A percentile compares a stretch with the other conserved stretches of the same genome.
phyloP scores from a whole-genome alignment of 305 asterid species.

The Stenogyne calaminthoides region DNA sequence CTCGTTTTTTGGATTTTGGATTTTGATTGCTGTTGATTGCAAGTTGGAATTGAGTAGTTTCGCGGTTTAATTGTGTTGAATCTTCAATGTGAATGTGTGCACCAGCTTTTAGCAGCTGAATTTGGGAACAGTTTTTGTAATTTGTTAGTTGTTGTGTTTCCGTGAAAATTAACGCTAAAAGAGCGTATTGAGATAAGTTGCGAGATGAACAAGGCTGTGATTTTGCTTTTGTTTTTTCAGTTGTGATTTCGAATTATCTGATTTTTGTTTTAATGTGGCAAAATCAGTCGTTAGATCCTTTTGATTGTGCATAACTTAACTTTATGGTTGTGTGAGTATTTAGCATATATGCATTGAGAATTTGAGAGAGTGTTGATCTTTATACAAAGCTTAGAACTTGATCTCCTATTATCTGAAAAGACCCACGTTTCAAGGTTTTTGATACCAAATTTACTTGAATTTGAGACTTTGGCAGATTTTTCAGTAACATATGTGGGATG shows the following conservation, averaged over 20 bases:
- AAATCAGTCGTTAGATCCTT: slow-evolving; percentile 28
- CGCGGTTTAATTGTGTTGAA: neutral
- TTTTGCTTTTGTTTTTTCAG: slow-evolving; percentile 2
- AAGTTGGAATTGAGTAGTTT: slow-evolving; percentile 22
- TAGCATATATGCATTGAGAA: neutral
- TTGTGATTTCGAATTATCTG: slow-evolving; percentile 5
- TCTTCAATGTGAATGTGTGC: slow-evolving; percentile 27
- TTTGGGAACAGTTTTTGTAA: neutral
- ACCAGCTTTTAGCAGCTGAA: slow-evolving; percentile 40
- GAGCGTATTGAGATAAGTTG: slow-evolving; percentile 19
- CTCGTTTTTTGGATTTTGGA: neutral
- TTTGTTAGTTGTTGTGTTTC: slow-evolving; percentile 22
- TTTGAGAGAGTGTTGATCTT: slow-evolving; percentile 1
- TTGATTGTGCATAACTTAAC: slow-evolving; percentile 9
- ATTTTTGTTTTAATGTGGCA: slow-evolving; percentile 6
- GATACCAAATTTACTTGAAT: neutral
- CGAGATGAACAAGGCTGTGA: slow-evolving; percentile 8
- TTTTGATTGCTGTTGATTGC: slow-evolving; percentile 20
- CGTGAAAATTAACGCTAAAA: slow-evolving; percentile 6
- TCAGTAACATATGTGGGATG: neutral
- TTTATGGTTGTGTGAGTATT: slow-evolving; percentile 1
- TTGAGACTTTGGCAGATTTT: slow-evolving; percentile 15
- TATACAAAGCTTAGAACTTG: slow-evolving; percentile 27
- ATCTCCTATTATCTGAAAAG: slow-evolving; percentile 18
- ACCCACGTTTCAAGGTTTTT: neutral